These are phyloP conservation scores for Lactifluus subvellereus DNA, from an alignment of 768 basidiomycete genomes.

Conservation along the genomic window DNA sequence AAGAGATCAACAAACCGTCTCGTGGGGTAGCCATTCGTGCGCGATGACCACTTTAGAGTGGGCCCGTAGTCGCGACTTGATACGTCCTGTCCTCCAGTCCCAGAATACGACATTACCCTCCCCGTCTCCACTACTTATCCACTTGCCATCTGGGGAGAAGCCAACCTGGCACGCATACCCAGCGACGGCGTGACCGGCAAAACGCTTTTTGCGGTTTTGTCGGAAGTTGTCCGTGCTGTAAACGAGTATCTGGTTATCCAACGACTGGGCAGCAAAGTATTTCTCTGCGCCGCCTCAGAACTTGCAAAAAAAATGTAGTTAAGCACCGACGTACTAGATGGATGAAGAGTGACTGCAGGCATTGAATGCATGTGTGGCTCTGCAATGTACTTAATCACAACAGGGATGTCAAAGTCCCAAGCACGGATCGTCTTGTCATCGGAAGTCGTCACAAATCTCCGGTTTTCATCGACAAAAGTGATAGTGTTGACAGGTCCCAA, in stretches of 20 bases:
- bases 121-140: slow-evolving; percentile 95
- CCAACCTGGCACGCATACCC: slow-evolving; percentile 97
- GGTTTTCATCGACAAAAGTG: slow-evolving; percentile 97
- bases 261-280: slow-evolving; percentile 94
- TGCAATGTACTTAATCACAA: slow-evolving; percentile 99
- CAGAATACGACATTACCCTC: slow-evolving; percentile 95
- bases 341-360: slow-evolving; percentile 95
- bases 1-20: slow-evolving; percentile 53
- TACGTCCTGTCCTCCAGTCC: slow-evolving; percentile 99
- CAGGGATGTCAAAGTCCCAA: slow-evolving; percentile 99
- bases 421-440: slow-evolving; percentile 99
- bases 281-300: slow-evolving; percentile 53
- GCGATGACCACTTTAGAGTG: slow-evolving; percentile 97
- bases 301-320: slow-evolving; percentile 10
- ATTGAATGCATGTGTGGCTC: slow-evolving; percentile 99
- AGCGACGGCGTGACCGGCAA: slow-evolving; percentile 93
- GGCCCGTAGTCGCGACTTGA: slow-evolving; percentile 83
- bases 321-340: slow-evolving; percentile 67
- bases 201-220: slow-evolving; percentile 97
- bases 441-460: slow-evolving; percentile 95
- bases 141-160: slow-evolving; percentile 97
- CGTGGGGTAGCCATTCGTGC: slow-evolving; percentile 97
- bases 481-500: slow-evolving; percentile 97
- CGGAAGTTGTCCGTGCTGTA: slow-evolving; percentile 98
- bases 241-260: slow-evolving; percentile 97